Base-by-base conservation (phyloP, 83 land plant species). In the Picea abies region DNA sequence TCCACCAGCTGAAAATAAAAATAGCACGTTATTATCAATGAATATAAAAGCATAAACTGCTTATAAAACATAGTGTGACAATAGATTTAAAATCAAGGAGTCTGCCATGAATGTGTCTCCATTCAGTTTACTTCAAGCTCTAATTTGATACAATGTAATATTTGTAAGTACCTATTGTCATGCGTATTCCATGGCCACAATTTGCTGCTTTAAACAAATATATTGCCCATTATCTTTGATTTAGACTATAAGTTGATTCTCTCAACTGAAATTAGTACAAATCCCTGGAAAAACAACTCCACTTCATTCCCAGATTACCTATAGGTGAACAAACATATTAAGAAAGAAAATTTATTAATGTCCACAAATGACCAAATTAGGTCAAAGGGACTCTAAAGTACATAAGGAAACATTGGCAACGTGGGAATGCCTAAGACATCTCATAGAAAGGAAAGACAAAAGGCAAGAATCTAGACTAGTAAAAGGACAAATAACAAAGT, bases 21-120 rank as follows among this genome's bases (percentile, higher is more conserved):
- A n/a, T n/a, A n/a, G 86, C 99, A 47, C 49, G 20, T 44, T 73
- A 73, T 17, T 8, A 39, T 71, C 20, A 19, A 73, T 39, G 19
- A 20, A 15, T 32, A 0, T 73, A 70, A 4, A 4, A 70, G 47
- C 9, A 70, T 35, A 22, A 49, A 44, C 60, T 19, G 12, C 58
- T 39, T 73, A 73, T 23, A 7, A 73, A 20, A 73, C 11, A 22
- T 5, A 71, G 32, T 39, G 32, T 15, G 22, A 0, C n/a, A 2
- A 73, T n/a, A 47, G 3, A 47, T 22, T 26, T 73, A 73, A 9
- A 41, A 44, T 47, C 11, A 22, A 8, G 22, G 60, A 6, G n/a
- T 44, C 58, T 44, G 22, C 60, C 23, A 73, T 26, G 37, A 1
- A 73, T 20, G 25, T 26, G 44, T 44, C 58, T 47, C 60, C 56